phyloP scores from a whole-genome alignment of 768 basidiomycete species.

The Roridomyces roridus region DNA sequence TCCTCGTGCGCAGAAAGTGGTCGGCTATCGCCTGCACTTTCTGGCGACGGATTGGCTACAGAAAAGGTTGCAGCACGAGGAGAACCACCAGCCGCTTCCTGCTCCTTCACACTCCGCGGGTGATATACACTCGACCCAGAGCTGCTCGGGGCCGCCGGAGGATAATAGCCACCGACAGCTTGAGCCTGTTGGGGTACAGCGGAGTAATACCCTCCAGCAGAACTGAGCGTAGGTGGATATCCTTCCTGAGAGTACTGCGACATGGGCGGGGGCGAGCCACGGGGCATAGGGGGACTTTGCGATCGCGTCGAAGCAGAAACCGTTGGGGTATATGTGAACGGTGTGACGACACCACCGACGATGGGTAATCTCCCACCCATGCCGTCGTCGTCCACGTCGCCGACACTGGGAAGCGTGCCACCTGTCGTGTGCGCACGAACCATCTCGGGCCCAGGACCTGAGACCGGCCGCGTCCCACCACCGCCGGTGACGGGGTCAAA shows the following conservation, averaged over 20 bases:
- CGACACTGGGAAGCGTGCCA: constrained; percentile 22
- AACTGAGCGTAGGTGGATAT: constrained; percentile 20
- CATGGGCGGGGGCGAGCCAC: constrained; percentile 23
- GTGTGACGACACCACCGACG: constrained; percentile 19
- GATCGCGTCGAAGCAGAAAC: constrained; percentile 18
- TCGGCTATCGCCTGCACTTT: constrained; percentile 10
- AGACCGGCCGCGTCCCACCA: constrained; percentile 4
- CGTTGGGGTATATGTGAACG: constrained; percentile 18
- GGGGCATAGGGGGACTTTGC: constrained; percentile 21
- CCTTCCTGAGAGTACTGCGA: constrained; percentile 24
- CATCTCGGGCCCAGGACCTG: constrained; percentile 18
- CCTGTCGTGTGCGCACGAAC: constrained; percentile 13
- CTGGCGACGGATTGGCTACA: constrained; percentile 17
- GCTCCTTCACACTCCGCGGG: constrained; percentile 25
- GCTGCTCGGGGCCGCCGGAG: constrained; percentile 18
- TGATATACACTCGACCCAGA: constrained; percentile 21
- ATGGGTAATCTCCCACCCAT: constrained; percentile 21
- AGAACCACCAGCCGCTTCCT: constrained; percentile 16
- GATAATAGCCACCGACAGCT: constrained; percentile 23
- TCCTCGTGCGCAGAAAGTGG: constrained; percentile 16
- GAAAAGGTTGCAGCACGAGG: constrained; percentile 12
- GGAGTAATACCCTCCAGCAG: constrained; percentile 23
- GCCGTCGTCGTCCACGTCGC: constrained; percentile 22
- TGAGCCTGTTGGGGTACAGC: constrained; percentile 21
- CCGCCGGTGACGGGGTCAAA: constrained; percentile 25